Evolutionary conservation across 2,329 filamentous ascomycete species (phyloP), one percentile per base, ranked within the genome.

Genomic region (Aspergillus glaucus): DNA sequence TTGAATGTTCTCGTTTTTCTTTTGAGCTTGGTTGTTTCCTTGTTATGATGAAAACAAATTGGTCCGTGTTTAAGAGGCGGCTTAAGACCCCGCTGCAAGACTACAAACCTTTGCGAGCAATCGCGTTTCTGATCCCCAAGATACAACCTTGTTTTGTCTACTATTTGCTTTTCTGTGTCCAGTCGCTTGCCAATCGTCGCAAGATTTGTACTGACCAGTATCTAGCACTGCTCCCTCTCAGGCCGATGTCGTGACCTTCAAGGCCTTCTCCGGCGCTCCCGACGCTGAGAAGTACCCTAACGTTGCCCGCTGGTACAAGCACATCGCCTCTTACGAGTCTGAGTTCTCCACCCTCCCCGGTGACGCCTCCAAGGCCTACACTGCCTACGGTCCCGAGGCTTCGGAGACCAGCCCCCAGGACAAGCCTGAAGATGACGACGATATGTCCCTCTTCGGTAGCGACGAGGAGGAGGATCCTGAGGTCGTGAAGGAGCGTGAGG

Each of bases 221-320:
- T 42, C 53, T 42, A 85, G 82, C 66, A 76, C 82, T 68, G 66
- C 73, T 55, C 86, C 91, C 65, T 88, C 88, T 64, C 93, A 98
- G 81, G 93, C 93, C 76, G 93, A 98, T 79, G 92, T 94, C 66
- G 87, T 86, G 74, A 84, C 84, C 77, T 97, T 87, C 87, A 95
- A 97, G 84, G 87, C 87, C 66, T 74, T 96, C 71, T 84, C 79
- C 67, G 75, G 79, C 62, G 75, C 82, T 52, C 93, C 93, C 63
- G 84, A 86, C 61, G 81, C 86, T 65, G 79, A 80, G 73, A 95
- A 95, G 80, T 95, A 87, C 84, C 90, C 92, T 67, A 80, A 95
- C 78, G 90, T 87, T 68, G 89, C 88, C 69, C 87, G 93, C 75
- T 98, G 93, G 93, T 96, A 95, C 85, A 95, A 94, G 84, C 92